Evolutionary conservation across 345 rosid genomes (phyloP), one percentile per base, ranked within the genome.

Genomic region (Turritis glabra): DNA sequence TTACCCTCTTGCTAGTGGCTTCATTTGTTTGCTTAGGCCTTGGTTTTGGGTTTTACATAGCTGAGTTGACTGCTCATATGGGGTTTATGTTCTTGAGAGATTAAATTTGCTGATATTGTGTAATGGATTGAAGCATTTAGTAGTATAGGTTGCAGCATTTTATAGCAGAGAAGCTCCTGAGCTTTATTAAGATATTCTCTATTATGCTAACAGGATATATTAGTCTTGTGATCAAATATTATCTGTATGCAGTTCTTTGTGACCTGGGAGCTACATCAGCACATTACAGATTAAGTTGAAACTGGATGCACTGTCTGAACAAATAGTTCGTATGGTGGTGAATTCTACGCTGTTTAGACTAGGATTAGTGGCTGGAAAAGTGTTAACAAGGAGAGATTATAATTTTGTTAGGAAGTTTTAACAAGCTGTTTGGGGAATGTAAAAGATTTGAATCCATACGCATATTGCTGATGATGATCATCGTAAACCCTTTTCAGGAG

Each of bases 401-500:
- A 17, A 10, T 30, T 8, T 18, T 44, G 33, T 53, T 4, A n/a
- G 22, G 9, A n/a, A 19, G n/a, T 72, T 50, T 60, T 25, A 12
- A 1, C 7, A 33, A 47, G 55, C 14, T 47, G 58, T 51, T 51
- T 63, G 38, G 46, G 44, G 72, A 55, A 47, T 56, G 72, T 53
- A 30, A 32, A 30, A n/a, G 13, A 25, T 44, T 56, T 17, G 30
- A 55, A 65, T 41, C 29, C n/a, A 15, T 55, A 15, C 29, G 35
- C 14, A 64, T 48, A n/a, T 41, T 44, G 54, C 23, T 64, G 27
- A n/a, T 25, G 47, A 2, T 50, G 65, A 51, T 60, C 25, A 13
- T 41, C 56, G 60, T 9, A 35, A 69, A 41, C 13, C 3, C 17
- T 72, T 58, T 79, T 70, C 85, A 91, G 97, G 98, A 94, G 64